Evolutionary conservation across 768 basidiomycete species (phyloP).

Genomic region (Coprinopsis strossmayeri): DNA sequence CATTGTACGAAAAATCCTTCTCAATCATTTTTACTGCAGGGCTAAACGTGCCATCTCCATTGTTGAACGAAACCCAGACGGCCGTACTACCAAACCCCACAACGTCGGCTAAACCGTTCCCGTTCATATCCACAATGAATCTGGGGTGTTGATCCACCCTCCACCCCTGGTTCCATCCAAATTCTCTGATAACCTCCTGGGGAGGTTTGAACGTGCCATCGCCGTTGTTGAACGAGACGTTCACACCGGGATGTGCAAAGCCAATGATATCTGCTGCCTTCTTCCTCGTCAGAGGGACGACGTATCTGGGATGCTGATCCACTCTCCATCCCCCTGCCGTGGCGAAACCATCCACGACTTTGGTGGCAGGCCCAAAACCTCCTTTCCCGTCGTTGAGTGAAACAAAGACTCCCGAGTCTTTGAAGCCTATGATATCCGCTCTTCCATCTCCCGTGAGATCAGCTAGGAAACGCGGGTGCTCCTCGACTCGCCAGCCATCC

Average conservation of each 20-base stretch:
- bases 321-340: neutral
- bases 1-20: neutral
- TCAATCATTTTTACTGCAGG: neutral
- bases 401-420: neutral
- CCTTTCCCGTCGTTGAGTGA: conserved; percentile 1
- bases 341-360: neutral
- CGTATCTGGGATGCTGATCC: conserved; percentile 1
- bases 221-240: conserved; percentile 1
- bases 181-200: neutral
- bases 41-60: conserved; percentile 1
- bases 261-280: conserved; percentile 5
- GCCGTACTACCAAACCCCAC: conserved; percentile 1
- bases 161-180: conserved; percentile 4
- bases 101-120: conserved; percentile 1
- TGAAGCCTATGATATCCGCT: conserved; percentile 4
- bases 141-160: neutral
- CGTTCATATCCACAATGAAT: neutral
- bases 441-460: conserved; percentile 3
- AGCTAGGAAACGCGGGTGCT: conserved; percentile 3
- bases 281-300: neutral
- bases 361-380: neutral
- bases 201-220: conserved; percentile 1
- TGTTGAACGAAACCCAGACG: neutral
- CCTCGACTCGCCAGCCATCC: neutral
- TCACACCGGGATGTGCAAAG: neutral